Percentiles rank a stretch among this genome's conserved stretches.
phyloP scores from a whole-genome alignment of 1,139 yeast species.

The Debaryomyces sp. region DNA sequence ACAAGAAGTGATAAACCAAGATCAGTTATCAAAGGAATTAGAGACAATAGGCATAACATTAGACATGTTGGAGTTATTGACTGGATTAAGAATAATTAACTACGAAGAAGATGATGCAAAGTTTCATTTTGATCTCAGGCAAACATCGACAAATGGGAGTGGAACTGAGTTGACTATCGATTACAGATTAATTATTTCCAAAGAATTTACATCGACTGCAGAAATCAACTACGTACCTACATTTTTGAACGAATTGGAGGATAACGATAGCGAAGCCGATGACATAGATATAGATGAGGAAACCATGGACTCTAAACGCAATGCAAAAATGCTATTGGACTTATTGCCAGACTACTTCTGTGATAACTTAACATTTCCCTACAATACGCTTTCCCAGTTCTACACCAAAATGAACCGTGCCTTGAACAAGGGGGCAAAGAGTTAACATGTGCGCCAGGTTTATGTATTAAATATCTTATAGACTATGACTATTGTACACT shows the following conservation, averaged over 20 bases:
- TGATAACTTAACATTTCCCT: constrained; percentile 63
- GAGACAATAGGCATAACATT: constrained; percentile 52
- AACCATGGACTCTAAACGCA: constrained; percentile 7
- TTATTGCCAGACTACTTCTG: constrained; percentile 65
- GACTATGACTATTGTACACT: constrained; percentile 6
- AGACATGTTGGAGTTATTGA: constrained; percentile 58
- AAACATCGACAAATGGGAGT: constrained; percentile 40
- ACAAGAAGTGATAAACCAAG: constrained; percentile 27
- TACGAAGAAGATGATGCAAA: constrained; percentile 48
- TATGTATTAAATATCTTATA: background rate
- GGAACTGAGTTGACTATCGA: constrained; percentile 31
- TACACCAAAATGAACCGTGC: constrained; percentile 59
- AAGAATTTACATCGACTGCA: constrained; percentile 36
- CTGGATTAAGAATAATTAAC: constrained; percentile 56
- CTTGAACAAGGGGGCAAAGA: constrained; percentile 40
- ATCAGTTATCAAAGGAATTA: constrained; percentile 42
- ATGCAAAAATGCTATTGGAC: constrained; percentile 29
- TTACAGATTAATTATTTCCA: constrained; percentile 43
- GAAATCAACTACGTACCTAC: constrained; percentile 53
- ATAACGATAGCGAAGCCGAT: constrained; percentile 27
- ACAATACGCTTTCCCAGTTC: constrained; percentile 59
- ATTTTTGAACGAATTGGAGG: constrained; percentile 34
- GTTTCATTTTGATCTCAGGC: constrained; percentile 56
- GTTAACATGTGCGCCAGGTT: constrained; percentile 1
- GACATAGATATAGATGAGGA: constrained; percentile 19